Conservation (phyloP, 768 basidiomycete genomes). For the Gloeostereum incarnatum region DNA sequence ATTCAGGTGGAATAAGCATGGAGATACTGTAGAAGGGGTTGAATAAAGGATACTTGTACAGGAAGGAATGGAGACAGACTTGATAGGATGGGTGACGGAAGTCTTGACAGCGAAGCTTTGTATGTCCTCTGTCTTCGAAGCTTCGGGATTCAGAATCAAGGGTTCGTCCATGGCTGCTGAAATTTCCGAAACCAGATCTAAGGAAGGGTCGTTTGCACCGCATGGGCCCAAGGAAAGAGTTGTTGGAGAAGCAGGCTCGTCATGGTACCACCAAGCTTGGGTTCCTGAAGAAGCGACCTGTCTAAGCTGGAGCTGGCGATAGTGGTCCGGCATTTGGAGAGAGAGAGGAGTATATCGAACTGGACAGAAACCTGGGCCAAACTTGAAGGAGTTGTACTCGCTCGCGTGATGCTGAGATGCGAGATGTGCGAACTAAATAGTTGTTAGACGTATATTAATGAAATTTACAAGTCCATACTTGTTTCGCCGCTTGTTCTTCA, state of each 20-base stretch:
- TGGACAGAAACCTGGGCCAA: conserved; percentile 52
- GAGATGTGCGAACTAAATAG: conserved; percentile 47
- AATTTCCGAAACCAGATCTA: conserved; percentile 35
- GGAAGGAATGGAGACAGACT: conserved; percentile 38
- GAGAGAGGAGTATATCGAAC: conserved; percentile 54
- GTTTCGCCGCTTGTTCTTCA: too few relatives aligned
- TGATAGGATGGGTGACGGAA: conserved; percentile 75
- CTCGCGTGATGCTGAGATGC: conserved; percentile 71
- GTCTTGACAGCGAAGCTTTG: conserved; percentile 41
- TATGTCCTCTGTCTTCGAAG: conserved; percentile 6
- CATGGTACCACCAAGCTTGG: conserved; percentile 43
- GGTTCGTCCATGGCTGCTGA: conserved; percentile 44
- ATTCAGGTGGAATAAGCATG: conserved; percentile 49
- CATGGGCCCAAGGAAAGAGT: conserved; percentile 20
- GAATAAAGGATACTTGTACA: conserved; percentile 10
- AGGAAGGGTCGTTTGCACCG: conserved; percentile 12
- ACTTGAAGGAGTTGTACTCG: conserved; percentile 64
- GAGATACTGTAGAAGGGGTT: conserved; percentile 39
- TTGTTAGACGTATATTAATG: too few relatives aligned
- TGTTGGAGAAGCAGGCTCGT: conserved; percentile 3
- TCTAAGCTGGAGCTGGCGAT: conserved; percentile 38
- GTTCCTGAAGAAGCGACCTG: conserved; percentile 31
- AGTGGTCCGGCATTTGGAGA: conserved; percentile 49
- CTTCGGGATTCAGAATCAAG: conserved; percentile 12
- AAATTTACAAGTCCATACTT: too few relatives aligned